A percentile compares a stretch with the other conserved stretches of the same genome.
phyloP scores from a whole-genome alignment of 2,329 filamentous ascomycete genomes.

The Epichloe amarillans region DNA sequence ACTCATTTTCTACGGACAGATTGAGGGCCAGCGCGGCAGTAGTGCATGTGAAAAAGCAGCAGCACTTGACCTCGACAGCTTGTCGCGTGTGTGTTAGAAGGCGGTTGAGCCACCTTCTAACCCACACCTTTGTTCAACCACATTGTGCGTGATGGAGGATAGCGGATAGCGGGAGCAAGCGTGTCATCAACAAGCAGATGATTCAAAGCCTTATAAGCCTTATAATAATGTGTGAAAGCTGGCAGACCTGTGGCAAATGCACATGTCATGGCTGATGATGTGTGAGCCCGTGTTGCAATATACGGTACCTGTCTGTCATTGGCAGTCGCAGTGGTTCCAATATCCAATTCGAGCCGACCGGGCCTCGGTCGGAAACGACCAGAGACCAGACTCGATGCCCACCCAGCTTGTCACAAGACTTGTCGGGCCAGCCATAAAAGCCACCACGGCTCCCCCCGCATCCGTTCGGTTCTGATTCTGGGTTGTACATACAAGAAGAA shows the following conservation, averaged over 20 bases:
- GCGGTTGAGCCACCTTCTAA: no score
- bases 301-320: background rate
- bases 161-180: no score
- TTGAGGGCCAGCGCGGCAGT: background rate
- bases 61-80: no score
- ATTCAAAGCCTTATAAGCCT: no score
- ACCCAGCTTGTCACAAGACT: no score
- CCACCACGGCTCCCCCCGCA: background rate
- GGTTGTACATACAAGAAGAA: background rate
- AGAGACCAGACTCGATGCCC: background rate
- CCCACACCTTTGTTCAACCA: no score
- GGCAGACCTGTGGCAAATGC: no score
- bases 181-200: background rate
- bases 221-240: no score
- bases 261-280: no score
- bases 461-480: background rate
- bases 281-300: no score
- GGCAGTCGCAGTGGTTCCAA: background rate
- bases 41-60: background rate
- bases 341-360: slow-evolving; percentile 4
- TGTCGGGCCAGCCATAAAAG: slow-evolving; percentile 1
- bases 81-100: no score
- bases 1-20: background rate
- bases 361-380: slow-evolving; percentile 6
- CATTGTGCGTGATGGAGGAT: no score